Evolutionary conservation across 352 stramenopile species (phyloP).

Genomic region (Phytophthora lateralis): DNA sequence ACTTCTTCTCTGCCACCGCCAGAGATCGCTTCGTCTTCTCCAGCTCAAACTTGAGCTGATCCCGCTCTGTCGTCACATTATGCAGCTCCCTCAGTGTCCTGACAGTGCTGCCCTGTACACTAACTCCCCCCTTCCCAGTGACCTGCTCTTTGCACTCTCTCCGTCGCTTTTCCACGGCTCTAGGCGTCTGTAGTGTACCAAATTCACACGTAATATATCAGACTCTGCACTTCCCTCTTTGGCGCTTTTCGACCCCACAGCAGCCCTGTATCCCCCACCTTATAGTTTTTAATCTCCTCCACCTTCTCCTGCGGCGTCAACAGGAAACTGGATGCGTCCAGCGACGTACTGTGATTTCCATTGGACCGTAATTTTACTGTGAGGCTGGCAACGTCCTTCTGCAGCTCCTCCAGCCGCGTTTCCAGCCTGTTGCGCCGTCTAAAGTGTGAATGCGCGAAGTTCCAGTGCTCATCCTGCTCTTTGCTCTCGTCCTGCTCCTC

Average conservation of each 20-base stretch:
- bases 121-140: conserved; percentile 12
- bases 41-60: conserved; percentile 80
- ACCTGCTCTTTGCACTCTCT: conserved; percentile 32
- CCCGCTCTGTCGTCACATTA: conserved; percentile 66
- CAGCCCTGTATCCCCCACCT: conserved; percentile 12
- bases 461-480: conserved; percentile 16
- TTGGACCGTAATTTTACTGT: conserved; percentile 61
- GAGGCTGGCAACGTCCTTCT: conserved; percentile 78
- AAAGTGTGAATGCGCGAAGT: conserved; percentile 50
- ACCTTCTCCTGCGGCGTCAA: conserved; percentile 7
- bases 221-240: conserved; percentile 1
- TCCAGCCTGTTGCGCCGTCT: conserved; percentile 65
- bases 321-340: conserved; percentile 36
- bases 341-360: conserved; percentile 41
- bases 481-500: conserved; percentile 31
- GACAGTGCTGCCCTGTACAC: conserved; percentile 23
- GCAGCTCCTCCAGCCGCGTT: conserved; percentile 69
- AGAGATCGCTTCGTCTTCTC: conserved; percentile 64
- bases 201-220: conserved; percentile 16
- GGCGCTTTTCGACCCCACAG: background rate
- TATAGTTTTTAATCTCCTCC: conserved; percentile 13
- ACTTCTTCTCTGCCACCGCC: conserved; percentile 49
- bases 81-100: conserved; percentile 62
- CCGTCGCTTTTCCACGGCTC: conserved; percentile 9
- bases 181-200: conserved; percentile 13